phyloP scores from a whole-genome alignment of 2,329 filamentous ascomycete species.

The Verticillium nonalfalfae region DNA sequence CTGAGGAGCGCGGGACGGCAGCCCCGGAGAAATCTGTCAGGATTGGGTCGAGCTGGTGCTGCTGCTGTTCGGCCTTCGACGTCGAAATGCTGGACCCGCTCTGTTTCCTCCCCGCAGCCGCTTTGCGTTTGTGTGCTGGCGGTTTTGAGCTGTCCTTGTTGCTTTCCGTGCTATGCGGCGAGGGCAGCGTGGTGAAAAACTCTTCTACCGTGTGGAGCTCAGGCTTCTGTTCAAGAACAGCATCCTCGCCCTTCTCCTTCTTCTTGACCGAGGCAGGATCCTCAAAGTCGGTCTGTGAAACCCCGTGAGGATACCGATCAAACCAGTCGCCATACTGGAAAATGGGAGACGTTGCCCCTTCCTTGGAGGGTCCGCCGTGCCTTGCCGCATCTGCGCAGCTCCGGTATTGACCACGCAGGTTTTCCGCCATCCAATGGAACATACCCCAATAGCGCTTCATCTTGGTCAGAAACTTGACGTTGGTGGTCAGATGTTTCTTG shows the following conservation, averaged over 20 bases:
- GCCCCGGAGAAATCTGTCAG: conserved; percentile 20
- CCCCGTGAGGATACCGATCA: conserved; percentile 85
- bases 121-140: conserved; percentile 3
- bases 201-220: conserved; percentile 93
- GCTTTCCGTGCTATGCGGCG: conserved; percentile 46
- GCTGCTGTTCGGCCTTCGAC: conserved; percentile 31
- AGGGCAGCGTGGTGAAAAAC: conserved; percentile 78
- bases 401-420: conserved; percentile 81
- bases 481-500: conserved; percentile 79
- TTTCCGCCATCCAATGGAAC: conserved; percentile 95
- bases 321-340: conserved; percentile 99
- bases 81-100: neutral
- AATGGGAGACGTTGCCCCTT: conserved; percentile 52
- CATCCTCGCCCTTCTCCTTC: conserved; percentile 78
- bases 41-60: conserved; percentile 11
- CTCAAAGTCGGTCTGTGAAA: conserved; percentile 77
- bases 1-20: conserved; percentile 18
- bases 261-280: conserved; percentile 62
- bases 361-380: conserved; percentile 49
- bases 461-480: conserved; percentile 83
- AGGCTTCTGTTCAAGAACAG: conserved; percentile 79
- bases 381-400: conserved; percentile 76
- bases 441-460: conserved; percentile 99
- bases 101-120: neutral
- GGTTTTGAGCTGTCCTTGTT: conserved; percentile 15